phyloP scores from a whole-genome alignment of 345 rosid species.

The Noccaea bulbosa region DNA sequence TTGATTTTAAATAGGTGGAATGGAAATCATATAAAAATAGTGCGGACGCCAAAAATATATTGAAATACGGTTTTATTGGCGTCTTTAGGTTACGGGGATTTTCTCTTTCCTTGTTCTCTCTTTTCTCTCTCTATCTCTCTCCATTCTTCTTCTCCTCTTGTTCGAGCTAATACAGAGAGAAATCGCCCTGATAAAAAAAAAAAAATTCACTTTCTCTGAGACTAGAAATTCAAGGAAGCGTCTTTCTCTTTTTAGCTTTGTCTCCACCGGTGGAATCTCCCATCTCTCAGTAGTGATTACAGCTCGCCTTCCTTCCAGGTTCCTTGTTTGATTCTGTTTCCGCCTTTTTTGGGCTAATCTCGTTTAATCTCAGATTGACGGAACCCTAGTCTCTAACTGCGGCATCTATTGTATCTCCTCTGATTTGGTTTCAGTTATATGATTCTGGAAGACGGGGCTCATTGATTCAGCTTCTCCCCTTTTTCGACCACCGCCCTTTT shows the following conservation, averaged over 20 bases:
- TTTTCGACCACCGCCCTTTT: background rate
- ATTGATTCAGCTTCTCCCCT: conserved; percentile 13
- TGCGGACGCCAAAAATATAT: conserved; percentile 45
- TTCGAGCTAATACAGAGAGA: conserved; percentile 37
- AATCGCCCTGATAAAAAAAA: conserved; percentile 21
- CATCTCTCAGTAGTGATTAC: conserved; percentile 32
- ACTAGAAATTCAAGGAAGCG: conserved; percentile 31
- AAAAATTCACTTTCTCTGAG: conserved; percentile 24
- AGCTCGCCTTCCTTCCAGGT: conserved; percentile 37
- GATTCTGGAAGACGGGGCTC: background rate
- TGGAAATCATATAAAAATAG: conserved; percentile 20
- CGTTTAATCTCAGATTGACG: conserved; percentile 7
- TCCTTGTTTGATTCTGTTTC: conserved; percentile 22
- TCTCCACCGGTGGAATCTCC: conserved; percentile 36
- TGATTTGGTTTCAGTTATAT: conserved; percentile 25
- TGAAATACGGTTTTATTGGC: conserved; percentile 37
- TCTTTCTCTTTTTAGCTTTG: conserved; percentile 29
- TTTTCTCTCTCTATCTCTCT: background rate
- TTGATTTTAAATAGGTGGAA: background rate
- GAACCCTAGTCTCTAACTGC: conserved; percentile 38
- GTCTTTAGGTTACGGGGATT: conserved; percentile 41
- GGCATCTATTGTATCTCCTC: background rate
- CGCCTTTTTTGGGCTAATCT: background rate
- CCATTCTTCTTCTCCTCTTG: conserved; percentile 13
- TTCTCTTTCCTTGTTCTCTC: conserved; percentile 19